phyloP scores from a whole-genome alignment of 257 asterid species.

The Plantago major region DNA sequence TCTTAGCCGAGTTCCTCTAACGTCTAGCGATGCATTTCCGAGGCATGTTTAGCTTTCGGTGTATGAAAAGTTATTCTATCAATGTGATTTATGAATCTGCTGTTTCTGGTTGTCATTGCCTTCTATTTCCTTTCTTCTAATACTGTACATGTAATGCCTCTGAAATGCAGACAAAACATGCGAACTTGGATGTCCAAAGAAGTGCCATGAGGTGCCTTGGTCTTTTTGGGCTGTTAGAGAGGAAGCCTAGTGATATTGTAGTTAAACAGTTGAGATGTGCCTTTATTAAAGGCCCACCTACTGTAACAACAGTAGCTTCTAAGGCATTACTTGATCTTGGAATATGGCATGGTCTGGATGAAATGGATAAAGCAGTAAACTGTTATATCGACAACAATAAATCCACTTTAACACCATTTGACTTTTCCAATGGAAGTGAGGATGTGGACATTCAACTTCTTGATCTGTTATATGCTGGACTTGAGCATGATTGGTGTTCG shows the following conservation, averaged over 20 bases:
- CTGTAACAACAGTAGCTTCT: conserved; percentile 55
- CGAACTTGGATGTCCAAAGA: conserved; percentile 82
- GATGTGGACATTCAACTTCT: conserved; percentile 58
- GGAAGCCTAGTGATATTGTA: conserved; percentile 57
- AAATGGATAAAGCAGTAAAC: conserved; percentile 75
- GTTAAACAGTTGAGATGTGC: conserved; percentile 70
- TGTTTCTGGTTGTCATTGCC: not conserved
- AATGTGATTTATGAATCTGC: too few relatives aligned
- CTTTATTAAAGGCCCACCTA: conserved; percentile 55
- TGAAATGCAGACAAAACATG: conserved; percentile 75
- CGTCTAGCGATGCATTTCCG: too few relatives aligned
- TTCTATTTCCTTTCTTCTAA: conserved; percentile 10
- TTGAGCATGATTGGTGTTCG: conserved; percentile 52
- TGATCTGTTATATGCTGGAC: conserved; percentile 60
- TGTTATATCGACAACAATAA: conserved; percentile 37
- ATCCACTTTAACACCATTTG: conserved; percentile 25
- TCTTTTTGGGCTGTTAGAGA: conserved; percentile 77
- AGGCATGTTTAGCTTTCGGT: too few relatives aligned
- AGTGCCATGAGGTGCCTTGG: conserved; percentile 91
- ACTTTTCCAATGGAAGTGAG: conserved; percentile 42
- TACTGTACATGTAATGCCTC: conserved; percentile 16
- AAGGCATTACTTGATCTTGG: conserved; percentile 92
- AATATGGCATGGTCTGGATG: conserved; percentile 81
- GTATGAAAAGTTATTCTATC: too few relatives aligned
- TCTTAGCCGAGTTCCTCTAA: too few relatives aligned